Evolutionary conservation across 306 rosid genomes (phyloP).

Genomic region (Mimosa bimucronata): DNA sequence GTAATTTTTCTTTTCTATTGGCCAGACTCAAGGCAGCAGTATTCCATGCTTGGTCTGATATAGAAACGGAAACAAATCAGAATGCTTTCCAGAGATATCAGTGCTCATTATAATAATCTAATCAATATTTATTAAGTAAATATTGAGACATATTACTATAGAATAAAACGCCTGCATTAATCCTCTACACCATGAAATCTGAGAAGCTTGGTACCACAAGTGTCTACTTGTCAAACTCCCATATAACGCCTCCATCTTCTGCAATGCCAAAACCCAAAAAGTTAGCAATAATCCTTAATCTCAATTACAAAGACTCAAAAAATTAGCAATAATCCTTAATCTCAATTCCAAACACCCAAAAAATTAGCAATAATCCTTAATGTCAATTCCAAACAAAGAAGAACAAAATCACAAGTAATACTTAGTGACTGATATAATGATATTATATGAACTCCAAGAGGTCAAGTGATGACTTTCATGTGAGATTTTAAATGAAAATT

Average conservation of each 20-base stretch:
- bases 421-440: not conserved
- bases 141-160: not conserved
- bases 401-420: not conserved
- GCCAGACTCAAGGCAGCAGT: not conserved
- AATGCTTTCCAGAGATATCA: not conserved
- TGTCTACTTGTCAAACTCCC: slow-evolving; percentile 6
- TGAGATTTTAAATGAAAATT: no score
- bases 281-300: not conserved
- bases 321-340: not conserved
- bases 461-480: not conserved
- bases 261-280: not conserved
- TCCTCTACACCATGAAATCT: not conserved
- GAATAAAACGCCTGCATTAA: not conserved
- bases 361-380: not conserved
- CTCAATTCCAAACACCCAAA: no score
- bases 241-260: slow-evolving; percentile 20
- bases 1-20: not conserved
- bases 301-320: not conserved
- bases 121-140: not conserved
- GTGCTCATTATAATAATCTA: not conserved
- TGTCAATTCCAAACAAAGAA: not conserved
- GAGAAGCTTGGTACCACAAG: not conserved
- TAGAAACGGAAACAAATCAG: not conserved
- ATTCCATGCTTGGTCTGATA: not conserved
- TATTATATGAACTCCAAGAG: not conserved